These are phyloP conservation scores for Backusella macrospora DNA, from an alignment of 192 early-diverging fungal genomes.

Conservation along the genomic window DNA sequence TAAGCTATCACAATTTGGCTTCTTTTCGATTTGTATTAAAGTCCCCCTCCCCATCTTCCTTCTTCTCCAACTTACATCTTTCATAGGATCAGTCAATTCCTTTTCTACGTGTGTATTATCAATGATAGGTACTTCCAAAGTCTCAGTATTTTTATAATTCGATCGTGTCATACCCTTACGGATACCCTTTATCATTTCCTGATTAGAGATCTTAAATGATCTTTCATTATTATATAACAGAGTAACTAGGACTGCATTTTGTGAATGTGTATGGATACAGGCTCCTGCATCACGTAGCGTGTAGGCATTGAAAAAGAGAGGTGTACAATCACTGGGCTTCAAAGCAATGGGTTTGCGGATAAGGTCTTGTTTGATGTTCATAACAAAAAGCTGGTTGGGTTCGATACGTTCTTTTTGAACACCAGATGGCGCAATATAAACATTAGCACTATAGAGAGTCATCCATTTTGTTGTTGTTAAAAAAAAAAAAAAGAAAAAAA, in stretches of 20 bases:
- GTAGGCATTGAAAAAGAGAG: slow-evolving; percentile 94
- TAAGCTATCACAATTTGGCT: too few species aligned
- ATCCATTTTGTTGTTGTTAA: not conserved
- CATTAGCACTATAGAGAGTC: slow-evolving; percentile 51
- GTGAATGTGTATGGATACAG: slow-evolving; percentile 97
- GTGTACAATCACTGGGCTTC: slow-evolving; percentile 93
- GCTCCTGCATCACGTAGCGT: slow-evolving; percentile 81
- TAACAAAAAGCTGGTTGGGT: slow-evolving; percentile 84
- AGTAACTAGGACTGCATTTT: slow-evolving; percentile 93
- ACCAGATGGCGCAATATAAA: slow-evolving; percentile 89
- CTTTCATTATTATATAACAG: slow-evolving; percentile 74
- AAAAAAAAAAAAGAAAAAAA: not conserved
- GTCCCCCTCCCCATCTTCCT: not conserved
- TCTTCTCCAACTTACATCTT: slow-evolving; percentile 44
- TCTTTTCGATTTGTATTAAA: too few species aligned
- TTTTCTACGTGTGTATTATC: slow-evolving; percentile 96
- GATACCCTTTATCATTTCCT: slow-evolving; percentile 99
- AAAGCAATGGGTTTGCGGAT: slow-evolving; percentile 71
- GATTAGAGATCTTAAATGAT: slow-evolving; percentile 91
- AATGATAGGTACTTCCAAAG: slow-evolving; percentile 87
- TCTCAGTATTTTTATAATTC: slow-evolving; percentile 80
- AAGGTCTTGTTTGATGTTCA: slow-evolving; percentile 59
- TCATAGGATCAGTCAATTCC: slow-evolving; percentile 87
- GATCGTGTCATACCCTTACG: slow-evolving; percentile 66
- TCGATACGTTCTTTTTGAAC: slow-evolving; percentile 96